A percentile compares a stretch with the other conserved stretches of the same genome.
Evolutionary conservation across 1,284 basidiomycete genomes (phyloP).

Genomic region (Ganoderma lingzhi): DNA sequence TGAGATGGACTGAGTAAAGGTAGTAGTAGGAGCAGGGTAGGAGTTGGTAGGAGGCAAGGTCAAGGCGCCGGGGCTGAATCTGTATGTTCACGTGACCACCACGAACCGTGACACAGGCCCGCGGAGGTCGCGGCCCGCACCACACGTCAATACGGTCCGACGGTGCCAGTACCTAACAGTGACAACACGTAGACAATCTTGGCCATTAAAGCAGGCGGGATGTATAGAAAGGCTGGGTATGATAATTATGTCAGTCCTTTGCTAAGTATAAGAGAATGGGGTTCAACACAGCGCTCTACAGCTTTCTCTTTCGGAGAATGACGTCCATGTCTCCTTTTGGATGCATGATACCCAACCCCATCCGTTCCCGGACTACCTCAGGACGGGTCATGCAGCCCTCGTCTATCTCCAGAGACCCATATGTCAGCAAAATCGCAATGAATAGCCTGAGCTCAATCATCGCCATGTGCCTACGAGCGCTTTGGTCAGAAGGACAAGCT

Average conservation of each 20-base stretch:
- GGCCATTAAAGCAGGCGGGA: neutral
- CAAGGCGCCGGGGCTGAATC: neutral
- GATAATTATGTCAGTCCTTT: neutral
- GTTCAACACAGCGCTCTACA: neutral
- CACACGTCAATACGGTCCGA: neutral
- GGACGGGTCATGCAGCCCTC: slow-evolving; percentile 24
- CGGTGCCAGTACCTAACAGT: too few species aligned
- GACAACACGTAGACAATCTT: neutral
- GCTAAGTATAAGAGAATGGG: neutral
- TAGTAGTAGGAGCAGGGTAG: neutral
- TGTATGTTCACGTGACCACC: neutral
- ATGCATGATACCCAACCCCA: slow-evolving; percentile 29
- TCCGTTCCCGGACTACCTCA: slow-evolving; percentile 20
- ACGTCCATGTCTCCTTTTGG: slow-evolving; percentile 30
- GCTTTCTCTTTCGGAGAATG: slow-evolving; percentile 24
- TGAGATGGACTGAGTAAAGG: neutral
- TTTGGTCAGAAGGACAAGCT: neutral
- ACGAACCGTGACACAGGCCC: neutral
- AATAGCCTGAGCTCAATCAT: slow-evolving; percentile 30
- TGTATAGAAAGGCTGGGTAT: neutral
- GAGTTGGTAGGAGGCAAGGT: neutral
- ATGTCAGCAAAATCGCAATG: slow-evolving; percentile 26
- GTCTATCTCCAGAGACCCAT: slow-evolving; percentile 26
- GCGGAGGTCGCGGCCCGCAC: neutral
- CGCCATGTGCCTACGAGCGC: slow-evolving; percentile 29